These are phyloP conservation scores for Mortierella sp. DNA, from an alignment of 371 early-diverging fungal genomes.

Conservation along the genomic window DNA sequence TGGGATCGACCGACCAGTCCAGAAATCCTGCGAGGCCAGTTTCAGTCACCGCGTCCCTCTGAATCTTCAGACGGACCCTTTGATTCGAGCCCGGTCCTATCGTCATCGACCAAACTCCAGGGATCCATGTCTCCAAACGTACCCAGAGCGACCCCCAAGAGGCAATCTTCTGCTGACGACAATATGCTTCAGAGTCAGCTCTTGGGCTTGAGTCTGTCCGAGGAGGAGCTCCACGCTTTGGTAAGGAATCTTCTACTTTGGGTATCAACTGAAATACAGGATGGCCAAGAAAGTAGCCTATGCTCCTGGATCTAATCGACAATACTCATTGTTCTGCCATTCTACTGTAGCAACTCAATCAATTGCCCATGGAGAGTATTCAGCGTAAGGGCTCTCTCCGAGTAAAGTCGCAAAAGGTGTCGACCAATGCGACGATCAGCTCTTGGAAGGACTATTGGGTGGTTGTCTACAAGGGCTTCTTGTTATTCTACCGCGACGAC, in stretches of 20 bases:
- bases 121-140: conserved; percentile 4
- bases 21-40: not conserved
- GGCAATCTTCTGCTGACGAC: conserved; percentile 45
- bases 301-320: not conserved
- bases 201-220: conserved; percentile 35
- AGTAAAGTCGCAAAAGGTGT: conserved; percentile 44
- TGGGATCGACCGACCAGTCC: conserved; percentile 58
- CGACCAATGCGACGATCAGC: conserved; percentile 52
- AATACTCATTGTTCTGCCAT: not conserved
- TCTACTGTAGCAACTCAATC: conserved; percentile 27
- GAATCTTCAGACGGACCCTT: not conserved
- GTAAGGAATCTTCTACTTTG: conserved; percentile 14
- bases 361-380: conserved; percentile 37
- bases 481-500: conserved; percentile 50
- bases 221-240: conserved; percentile 41
- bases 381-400: conserved; percentile 47
- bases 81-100: not conserved
- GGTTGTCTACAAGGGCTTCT: conserved; percentile 46
- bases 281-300: not conserved
- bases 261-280: too few species aligned
- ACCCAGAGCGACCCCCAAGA: conserved; percentile 17
- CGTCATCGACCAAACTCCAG: not conserved
- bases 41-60: conserved; percentile 7
- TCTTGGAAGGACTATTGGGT: conserved; percentile 57
- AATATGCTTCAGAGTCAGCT: conserved; percentile 49